Evolutionary conservation across 371 early-diverging fungal species (phyloP).

Genomic region (Rhizomucor pusillus): DNA sequence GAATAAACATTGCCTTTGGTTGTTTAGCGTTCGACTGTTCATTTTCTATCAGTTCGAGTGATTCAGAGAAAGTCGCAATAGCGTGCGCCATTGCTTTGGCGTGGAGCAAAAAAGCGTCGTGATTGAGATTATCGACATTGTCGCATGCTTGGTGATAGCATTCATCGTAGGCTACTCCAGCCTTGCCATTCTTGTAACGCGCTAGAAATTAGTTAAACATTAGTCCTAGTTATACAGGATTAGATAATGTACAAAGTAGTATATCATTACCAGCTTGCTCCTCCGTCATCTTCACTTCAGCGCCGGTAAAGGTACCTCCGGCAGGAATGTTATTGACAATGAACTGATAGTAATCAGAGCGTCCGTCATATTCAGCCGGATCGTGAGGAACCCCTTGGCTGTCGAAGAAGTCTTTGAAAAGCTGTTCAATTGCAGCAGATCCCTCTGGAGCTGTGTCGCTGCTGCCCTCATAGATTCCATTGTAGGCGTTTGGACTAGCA

Average conservation of each 20-base stretch:
- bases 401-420: conserved; percentile 60
- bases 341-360: conserved; percentile 51
- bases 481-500: conserved; percentile 72
- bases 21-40: not conserved
- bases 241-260: too few species aligned
- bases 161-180: conserved; percentile 63
- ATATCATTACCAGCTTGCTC: conserved; percentile 52
- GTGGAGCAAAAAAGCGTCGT: conserved; percentile 18
- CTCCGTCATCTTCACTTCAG: conserved; percentile 58
- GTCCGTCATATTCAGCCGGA: conserved; percentile 32
- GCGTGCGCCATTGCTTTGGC: conserved; percentile 17
- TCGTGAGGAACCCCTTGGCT: conserved; percentile 36
- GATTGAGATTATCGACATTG: conserved; percentile 14
- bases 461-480: conserved; percentile 35
- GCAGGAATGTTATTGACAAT: conserved; percentile 48
- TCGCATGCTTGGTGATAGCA: conserved; percentile 57
- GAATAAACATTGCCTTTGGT: too few species aligned
- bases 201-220: too few species aligned
- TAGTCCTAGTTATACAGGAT: too few species aligned
- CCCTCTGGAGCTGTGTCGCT: conserved; percentile 32
- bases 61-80: conserved; percentile 15
- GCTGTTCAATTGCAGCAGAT: conserved; percentile 48
- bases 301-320: conserved; percentile 71
- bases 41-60: conserved; percentile 11
- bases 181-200: conserved; percentile 62